Conservation (phyloP, 1,139 yeast species). For the Debaryomyces coudertii region DNA sequence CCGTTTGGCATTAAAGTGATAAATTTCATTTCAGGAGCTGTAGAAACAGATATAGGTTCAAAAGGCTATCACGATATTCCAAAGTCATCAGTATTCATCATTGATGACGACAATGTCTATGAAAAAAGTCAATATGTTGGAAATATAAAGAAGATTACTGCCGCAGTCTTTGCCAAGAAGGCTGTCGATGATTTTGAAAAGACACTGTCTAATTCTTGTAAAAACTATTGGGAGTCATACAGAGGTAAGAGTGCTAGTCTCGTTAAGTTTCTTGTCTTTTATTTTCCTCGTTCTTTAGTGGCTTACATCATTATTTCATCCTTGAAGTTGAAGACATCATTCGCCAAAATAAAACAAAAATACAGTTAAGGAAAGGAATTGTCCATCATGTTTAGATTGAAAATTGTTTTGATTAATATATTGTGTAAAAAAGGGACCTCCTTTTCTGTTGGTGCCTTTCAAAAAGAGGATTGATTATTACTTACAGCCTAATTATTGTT, state of each 20-base stretch:
- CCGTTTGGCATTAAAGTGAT: slow-evolving; percentile 13
- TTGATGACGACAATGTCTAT: neutral
- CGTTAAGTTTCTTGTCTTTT: neutral
- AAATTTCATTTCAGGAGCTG: slow-evolving; percentile 13
- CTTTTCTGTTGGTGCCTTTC: no score
- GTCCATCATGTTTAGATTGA: no score
- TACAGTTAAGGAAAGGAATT: neutral
- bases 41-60: slow-evolving; percentile 9
- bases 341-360: slow-evolving; percentile 1
- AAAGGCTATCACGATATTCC: neutral
- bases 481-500: no score
- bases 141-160: neutral
- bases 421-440: no score
- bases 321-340: neutral
- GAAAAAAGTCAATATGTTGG: neutral
- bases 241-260: slow-evolving; percentile 3
- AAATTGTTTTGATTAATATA: no score
- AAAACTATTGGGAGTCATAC: slow-evolving; percentile 1
- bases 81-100: neutral
- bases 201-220: neutral
- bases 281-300: slow-evolving; percentile 1
- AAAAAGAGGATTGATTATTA: no score
- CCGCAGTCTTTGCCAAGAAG: slow-evolving; percentile 2
- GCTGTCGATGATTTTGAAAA: slow-evolving; percentile 3
- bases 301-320: neutral